Base-by-base conservation (phyloP, 495 filamentous ascomycete species). In the Xylaria venustula region DNA sequence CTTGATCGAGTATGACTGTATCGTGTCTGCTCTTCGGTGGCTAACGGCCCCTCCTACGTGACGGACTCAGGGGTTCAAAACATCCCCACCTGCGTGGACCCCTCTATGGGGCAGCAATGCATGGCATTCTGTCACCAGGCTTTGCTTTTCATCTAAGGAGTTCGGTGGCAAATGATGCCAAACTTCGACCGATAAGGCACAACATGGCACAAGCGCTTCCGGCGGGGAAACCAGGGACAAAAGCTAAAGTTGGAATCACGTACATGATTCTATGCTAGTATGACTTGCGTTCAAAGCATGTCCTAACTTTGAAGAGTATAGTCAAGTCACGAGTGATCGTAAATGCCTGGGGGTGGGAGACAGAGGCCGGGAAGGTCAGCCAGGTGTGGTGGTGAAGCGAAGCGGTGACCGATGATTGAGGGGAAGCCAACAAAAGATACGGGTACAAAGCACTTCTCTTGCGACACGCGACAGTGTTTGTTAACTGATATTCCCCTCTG, bases 101-200 rank as follows among this genome's bases (percentile, higher is more conserved):
- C 58, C 48, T 60, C 58, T 53, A 53, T 53, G 49, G 58, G 49
- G 48, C 40, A 53, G 58, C 48, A 53, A 60, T 60, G 58, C 58
- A 60, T 59, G 57, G 48, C 30, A 51, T 48, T 30, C 47, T 32
- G 46, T 59, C 15, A 1, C 46, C 30, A 34, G 28, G 54, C 41
- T 34, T 32, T 15, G 9, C 15, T 17, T 26, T 17, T 19, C 15
- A 37, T 46, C 41, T 48, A 25, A 37, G 47, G 41, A 47, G 32
- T 28, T 57, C 54, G 42, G 54, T 36, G 42, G 54, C 20, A 9
- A 26, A 22, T 19, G 28, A 26, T 19, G 19, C 42, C 14, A 14
- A 23, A 37, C 42, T 37, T 57, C n/a, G 28, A 26, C 41, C 30
- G 20, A 37, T 47, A 45, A 32, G 22, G 53, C 4, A 5, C 11